A percentile compares a stretch with the other conserved stretches of the same genome.
phyloP scores from a whole-genome alignment of 1,139 yeast species.

The Hemisphaericaspora subhashii region DNA sequence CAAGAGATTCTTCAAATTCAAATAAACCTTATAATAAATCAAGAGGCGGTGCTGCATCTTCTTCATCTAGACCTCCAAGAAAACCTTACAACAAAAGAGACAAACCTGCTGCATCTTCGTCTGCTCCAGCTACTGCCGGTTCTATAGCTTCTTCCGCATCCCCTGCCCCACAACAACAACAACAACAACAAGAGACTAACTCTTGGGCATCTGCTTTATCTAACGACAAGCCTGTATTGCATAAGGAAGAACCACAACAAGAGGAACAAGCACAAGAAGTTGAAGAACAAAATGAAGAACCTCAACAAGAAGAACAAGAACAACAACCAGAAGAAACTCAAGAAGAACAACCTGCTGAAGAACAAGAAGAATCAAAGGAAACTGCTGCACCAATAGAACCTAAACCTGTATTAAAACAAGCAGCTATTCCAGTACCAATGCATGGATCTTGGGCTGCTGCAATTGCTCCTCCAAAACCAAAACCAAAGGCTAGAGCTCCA shows the following conservation, averaged over 20 bases:
- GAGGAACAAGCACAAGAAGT: constrained; percentile 4
- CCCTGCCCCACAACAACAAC: constrained; percentile 6
- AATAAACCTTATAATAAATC: constrained; percentile 8
- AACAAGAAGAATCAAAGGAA: constrained; percentile 3
- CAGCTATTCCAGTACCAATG: constrained; percentile 31
- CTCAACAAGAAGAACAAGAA: constrained; percentile 5
- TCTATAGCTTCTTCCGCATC: neutral
- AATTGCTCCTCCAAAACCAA: constrained; percentile 49
- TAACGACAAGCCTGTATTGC: constrained; percentile 27
- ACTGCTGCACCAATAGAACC: constrained; percentile 15
- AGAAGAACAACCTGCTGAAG: constrained; percentile 3
- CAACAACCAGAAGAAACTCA: constrained; percentile 3
- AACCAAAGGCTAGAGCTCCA: constrained; percentile 16
- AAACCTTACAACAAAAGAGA: constrained; percentile 6
- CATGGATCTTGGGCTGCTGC: constrained; percentile 60
- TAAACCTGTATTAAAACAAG: constrained; percentile 29
- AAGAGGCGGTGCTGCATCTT: constrained; percentile 1
- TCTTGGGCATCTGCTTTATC: constrained; percentile 58
- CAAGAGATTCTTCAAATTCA: constrained; percentile 7
- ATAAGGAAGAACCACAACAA: constrained; percentile 16
- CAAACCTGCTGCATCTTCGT: neutral
- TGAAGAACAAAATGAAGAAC: neutral
- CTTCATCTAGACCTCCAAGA: constrained; percentile 11
- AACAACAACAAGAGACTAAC: constrained; percentile 18
- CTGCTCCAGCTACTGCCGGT: constrained; percentile 5